Percentiles rank a stretch among this genome's conserved stretches.
phyloP scores from a whole-genome alignment of 768 basidiomycete genomes.

The Rhodosporidiobolus sp. region DNA sequence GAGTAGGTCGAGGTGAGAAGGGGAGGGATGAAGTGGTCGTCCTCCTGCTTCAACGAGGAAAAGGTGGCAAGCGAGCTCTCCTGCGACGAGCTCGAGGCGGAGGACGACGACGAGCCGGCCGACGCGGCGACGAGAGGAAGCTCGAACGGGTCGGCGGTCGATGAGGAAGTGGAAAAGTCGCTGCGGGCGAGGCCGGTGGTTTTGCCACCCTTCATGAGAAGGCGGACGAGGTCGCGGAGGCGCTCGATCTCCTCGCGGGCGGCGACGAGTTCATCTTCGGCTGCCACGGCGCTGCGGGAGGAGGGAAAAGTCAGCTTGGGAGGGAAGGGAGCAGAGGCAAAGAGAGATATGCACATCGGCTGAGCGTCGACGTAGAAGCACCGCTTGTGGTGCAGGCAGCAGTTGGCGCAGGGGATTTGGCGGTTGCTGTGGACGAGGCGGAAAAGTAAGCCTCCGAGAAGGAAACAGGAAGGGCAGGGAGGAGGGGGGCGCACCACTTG shows the following conservation, averaged over 20 bases:
- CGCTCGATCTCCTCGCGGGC: constrained; percentile 11
- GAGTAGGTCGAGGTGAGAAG: too few species aligned
- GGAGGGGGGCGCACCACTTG: not conserved
- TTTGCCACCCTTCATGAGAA: not conserved
- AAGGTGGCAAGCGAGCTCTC: too few species aligned
- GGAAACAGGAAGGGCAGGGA: not conserved
- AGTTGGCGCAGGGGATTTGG: constrained; percentile 12
- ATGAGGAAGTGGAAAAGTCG: too few species aligned
- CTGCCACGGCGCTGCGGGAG: not conserved
- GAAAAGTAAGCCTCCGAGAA: not conserved
- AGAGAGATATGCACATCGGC: not conserved
- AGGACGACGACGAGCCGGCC: too few species aligned
- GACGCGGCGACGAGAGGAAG: too few species aligned
- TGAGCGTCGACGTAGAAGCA: constrained; percentile 2
- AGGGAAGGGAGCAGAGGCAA: not conserved
- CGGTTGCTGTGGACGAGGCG: not conserved
- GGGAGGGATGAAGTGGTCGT: too few species aligned
- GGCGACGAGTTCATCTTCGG: constrained; percentile 7
- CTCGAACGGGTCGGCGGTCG: too few species aligned
- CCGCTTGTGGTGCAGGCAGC: constrained; percentile 2
- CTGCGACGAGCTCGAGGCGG: too few species aligned
- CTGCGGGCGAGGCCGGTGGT: too few species aligned
- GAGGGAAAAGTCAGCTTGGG: not conserved
- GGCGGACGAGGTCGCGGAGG: not conserved
- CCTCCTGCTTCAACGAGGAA: too few species aligned